phyloP scores from a whole-genome alignment of 371 early-diverging fungal species.

The Mortierella sp. region DNA sequence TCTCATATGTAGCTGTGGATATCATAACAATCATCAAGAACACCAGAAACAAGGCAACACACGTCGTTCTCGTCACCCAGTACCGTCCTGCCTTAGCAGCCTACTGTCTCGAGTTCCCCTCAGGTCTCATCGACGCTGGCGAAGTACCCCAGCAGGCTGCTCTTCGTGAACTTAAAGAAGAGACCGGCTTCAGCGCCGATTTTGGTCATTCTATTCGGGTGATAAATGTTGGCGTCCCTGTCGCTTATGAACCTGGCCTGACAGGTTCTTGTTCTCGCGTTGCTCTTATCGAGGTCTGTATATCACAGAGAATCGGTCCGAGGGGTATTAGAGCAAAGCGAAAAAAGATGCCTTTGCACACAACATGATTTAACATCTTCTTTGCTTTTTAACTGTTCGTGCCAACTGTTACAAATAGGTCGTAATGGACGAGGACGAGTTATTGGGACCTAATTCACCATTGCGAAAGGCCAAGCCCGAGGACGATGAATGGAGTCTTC shows the following conservation, averaged over 20 bases:
- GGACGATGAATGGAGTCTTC: conserved; percentile 73
- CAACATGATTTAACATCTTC: neutral
- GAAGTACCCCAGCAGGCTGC: conserved; percentile 66
- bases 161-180: conserved; percentile 71
- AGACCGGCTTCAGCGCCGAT: conserved; percentile 66
- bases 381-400: neutral
- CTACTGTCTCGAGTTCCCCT: conserved; percentile 75
- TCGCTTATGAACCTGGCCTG: conserved; percentile 75
- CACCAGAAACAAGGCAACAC: conserved; percentile 48
- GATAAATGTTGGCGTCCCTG: conserved; percentile 40
- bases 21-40: conserved; percentile 46
- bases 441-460: conserved; percentile 27
- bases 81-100: conserved; percentile 72
- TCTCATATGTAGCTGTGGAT: conserved; percentile 35
- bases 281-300: conserved; percentile 59
- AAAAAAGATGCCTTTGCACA: neutral
- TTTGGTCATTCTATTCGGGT: conserved; percentile 31
- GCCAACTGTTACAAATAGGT: conserved; percentile 30
- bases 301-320: neutral
- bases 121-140: conserved; percentile 70
- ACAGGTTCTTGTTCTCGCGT: conserved; percentile 68
- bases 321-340: neutral
- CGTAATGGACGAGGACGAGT: conserved; percentile 39
- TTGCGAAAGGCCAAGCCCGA: conserved; percentile 56
- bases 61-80: conserved; percentile 70